Percentiles rank a stretch among this genome's conserved stretches.
Conservation (phyloP, 2,329 filamentous ascomycete species). For the Ceratocystis smalleyi region DNA sequence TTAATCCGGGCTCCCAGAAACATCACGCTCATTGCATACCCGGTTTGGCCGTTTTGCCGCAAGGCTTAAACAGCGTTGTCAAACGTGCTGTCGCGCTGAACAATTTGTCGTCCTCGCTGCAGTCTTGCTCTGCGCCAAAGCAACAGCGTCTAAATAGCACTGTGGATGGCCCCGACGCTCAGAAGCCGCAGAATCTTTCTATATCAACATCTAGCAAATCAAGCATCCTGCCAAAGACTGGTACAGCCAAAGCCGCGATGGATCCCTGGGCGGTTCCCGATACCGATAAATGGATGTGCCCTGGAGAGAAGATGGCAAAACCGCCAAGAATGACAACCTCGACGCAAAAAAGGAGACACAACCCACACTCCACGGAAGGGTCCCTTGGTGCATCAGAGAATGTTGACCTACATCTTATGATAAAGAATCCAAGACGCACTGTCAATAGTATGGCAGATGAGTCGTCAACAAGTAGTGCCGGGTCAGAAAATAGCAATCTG, state of each 20-base stretch:
- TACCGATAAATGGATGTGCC: background rate
- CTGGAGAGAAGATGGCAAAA: background rate
- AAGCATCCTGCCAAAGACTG: background rate
- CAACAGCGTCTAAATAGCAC: background rate
- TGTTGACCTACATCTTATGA: background rate
- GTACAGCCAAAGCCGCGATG: background rate
- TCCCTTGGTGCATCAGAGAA: background rate
- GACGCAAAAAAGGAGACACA: background rate
- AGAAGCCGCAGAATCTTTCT: background rate
- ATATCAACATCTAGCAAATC: background rate
- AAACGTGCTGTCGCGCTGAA: background rate
- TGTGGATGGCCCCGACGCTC: background rate
- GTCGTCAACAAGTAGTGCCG: slow-evolving; percentile 9
- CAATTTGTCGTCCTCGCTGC: background rate
- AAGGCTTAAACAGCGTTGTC: background rate
- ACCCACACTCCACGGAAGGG: background rate
- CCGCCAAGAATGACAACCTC: background rate
- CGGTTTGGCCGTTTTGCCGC: background rate
- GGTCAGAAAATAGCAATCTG: background rate
- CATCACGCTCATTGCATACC: background rate
- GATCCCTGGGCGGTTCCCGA: background rate
- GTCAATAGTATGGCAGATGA: background rate
- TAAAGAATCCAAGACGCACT: background rate
- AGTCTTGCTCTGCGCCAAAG: background rate
- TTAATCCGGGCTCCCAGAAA: background rate